phyloP scores from a whole-genome alignment of 163 green algal genomes.

The Chlorella variabilis region DNA sequence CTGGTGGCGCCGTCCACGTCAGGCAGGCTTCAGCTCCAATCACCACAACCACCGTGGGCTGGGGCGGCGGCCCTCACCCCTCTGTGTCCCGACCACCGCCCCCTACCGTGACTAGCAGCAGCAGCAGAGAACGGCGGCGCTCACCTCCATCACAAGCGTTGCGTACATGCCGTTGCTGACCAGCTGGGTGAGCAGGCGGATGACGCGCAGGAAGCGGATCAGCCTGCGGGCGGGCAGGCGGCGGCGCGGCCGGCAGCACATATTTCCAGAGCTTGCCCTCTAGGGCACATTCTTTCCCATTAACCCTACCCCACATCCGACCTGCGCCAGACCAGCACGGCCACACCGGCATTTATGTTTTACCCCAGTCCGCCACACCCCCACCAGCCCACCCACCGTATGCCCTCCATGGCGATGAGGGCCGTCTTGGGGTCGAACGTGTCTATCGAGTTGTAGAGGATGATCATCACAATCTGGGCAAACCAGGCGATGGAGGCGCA shows the following conservation, averaged over 20 bases:
- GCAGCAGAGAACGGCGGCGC: neutral
- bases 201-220: conserved; percentile 56
- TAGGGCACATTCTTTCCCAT: neutral
- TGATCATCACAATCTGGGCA: conserved; percentile 29
- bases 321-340: too few species aligned
- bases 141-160: conserved; percentile 9
- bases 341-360: too few species aligned
- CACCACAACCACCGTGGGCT: too few species aligned
- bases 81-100: too few species aligned
- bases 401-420: conserved; percentile 31
- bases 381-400: neutral
- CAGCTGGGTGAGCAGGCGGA: conserved; percentile 29
- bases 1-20: too few species aligned
- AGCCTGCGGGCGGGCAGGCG: conserved; percentile 41
- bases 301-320: too few species aligned
- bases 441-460: conserved; percentile 37
- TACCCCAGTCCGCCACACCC: too few species aligned
- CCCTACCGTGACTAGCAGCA: neutral
- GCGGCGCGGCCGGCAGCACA: neutral
- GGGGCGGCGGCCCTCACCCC: too few species aligned
- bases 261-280: neutral
- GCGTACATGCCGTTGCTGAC: conserved; percentile 26
- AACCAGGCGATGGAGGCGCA: conserved; percentile 25
- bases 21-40: too few species aligned
- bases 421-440: conserved; percentile 12